These are phyloP conservation scores for Botrytis medusae DNA, from an alignment of 2,329 filamentous ascomycete species.

Conservation along the genomic window DNA sequence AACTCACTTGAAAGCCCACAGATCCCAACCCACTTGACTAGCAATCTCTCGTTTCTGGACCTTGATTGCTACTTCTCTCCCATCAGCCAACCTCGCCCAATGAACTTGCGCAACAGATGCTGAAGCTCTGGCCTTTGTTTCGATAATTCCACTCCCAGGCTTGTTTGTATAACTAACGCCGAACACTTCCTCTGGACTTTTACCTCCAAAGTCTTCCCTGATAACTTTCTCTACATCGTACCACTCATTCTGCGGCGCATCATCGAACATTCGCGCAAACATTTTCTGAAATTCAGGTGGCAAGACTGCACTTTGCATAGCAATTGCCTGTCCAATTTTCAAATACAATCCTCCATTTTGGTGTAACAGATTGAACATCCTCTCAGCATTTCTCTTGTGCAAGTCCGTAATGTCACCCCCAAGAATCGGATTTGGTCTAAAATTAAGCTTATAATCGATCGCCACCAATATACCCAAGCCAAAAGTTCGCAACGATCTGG, in stretches of 20 bases:
- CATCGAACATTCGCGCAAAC: constrained; percentile 96
- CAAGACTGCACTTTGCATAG: constrained; percentile 93
- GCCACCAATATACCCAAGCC: constrained; percentile 75
- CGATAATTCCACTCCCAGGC: constrained; percentile 63
- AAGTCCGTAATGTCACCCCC: constrained; percentile 74
- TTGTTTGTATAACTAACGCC: constrained; percentile 77
- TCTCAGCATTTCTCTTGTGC: constrained; percentile 79
- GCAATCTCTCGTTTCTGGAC: constrained; percentile 94
- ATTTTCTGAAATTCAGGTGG: constrained; percentile 94
- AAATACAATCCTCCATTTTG: constrained; percentile 91
- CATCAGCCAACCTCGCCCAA: constrained; percentile 84
- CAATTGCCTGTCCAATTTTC: constrained; percentile 97
- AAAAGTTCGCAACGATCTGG: constrained; percentile 80
- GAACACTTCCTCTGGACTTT: constrained; percentile 85
- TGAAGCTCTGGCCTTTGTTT: constrained; percentile 64
- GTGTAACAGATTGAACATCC: constrained; percentile 77
- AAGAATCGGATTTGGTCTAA: constrained; percentile 73
- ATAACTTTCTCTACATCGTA: constrained; percentile 82
- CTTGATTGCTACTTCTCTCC: constrained; percentile 90
- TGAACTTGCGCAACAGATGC: constrained; percentile 97
- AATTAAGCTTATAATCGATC: constrained; percentile 95
- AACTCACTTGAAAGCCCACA: constrained; percentile 86
- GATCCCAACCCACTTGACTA: constrained; percentile 87
- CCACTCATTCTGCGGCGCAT: constrained; percentile 92
- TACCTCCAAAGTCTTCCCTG: constrained; percentile 81